Conservation (phyloP, 129 eudicot genomes). For the Pittosporum tobira region DNA sequence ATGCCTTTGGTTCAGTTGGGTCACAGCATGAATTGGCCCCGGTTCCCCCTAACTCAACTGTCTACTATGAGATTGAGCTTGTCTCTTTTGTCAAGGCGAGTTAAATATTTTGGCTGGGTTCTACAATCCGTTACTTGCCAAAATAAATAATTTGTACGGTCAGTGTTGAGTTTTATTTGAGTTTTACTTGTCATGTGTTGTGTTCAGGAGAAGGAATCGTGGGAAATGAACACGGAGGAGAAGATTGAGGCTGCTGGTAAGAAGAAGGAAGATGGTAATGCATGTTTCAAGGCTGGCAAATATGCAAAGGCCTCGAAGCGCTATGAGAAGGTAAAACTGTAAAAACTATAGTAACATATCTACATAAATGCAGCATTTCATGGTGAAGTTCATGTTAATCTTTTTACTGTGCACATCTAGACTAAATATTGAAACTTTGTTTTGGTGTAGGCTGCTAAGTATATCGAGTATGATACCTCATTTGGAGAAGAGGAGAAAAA, state of each 20-base stretch:
- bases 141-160: no score
- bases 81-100: conserved; percentile 79
- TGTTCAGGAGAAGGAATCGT: conserved; percentile 77
- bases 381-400: neutral
- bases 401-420: neutral
- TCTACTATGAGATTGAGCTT: conserved; percentile 67
- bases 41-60: conserved; percentile 80
- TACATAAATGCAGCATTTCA: neutral
- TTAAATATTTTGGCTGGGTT: neutral
- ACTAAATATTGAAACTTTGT: neutral
- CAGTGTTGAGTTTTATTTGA: neutral
- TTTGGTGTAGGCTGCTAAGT: conserved; percentile 64
- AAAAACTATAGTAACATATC: neutral
- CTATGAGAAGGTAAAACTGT: conserved; percentile 65
- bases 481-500: conserved; percentile 84
- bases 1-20: conserved; percentile 69
- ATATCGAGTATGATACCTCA: conserved; percentile 58
- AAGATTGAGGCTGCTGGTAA: conserved; percentile 87
- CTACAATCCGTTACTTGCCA: neutral
- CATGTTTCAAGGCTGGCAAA: conserved; percentile 77
- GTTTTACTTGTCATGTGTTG: neutral
- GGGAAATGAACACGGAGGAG: conserved; percentile 84
- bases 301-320: conserved; percentile 70
- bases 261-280: conserved; percentile 93
- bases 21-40: conserved; percentile 68